phyloP scores from a whole-genome alignment of 73 alveolate genomes.

The Breviolum minutum region DNA sequence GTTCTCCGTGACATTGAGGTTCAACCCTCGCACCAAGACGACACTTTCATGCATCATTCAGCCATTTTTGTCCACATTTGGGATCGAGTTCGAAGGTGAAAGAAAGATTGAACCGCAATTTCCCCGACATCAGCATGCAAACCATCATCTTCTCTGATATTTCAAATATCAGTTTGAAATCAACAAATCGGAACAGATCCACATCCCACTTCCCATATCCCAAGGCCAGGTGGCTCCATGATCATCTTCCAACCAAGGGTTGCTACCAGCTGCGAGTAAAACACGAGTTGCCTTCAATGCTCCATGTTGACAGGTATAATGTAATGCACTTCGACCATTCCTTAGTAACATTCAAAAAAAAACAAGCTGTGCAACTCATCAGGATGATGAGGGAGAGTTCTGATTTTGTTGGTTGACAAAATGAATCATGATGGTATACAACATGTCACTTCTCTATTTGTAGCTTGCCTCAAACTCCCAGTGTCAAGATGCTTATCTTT shows the following conservation, averaged over 20 bases:
- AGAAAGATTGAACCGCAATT: too few relatives aligned
- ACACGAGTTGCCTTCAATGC: conserved; percentile 62
- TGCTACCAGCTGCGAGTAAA: conserved; percentile 19
- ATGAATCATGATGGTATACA: too few relatives aligned
- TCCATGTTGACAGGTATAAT: conserved; percentile 76
- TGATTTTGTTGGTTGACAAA: too few relatives aligned
- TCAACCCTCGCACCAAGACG: too few relatives aligned
- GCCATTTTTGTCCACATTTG: too few relatives aligned
- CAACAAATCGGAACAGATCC: not conserved
- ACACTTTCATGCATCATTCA: too few relatives aligned
- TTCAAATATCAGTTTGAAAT: not conserved
- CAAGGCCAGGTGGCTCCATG: conserved; percentile 6
- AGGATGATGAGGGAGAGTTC: too few relatives aligned
- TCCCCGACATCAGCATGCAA: not conserved
- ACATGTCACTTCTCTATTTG: too few relatives aligned
- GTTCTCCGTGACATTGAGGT: too few relatives aligned
- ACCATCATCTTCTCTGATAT: not conserved
- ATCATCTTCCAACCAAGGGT: conserved; percentile 31
- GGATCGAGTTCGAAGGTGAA: too few relatives aligned
- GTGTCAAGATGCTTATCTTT: conserved; percentile 60
- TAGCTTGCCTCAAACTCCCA: not conserved
- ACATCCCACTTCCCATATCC: not conserved
- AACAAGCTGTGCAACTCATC: not conserved
- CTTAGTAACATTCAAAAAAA: not conserved
- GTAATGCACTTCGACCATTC: conserved; percentile 78